phyloP scores from a whole-genome alignment of 331 rosid species.

The Pyrus hybrid region DNA sequence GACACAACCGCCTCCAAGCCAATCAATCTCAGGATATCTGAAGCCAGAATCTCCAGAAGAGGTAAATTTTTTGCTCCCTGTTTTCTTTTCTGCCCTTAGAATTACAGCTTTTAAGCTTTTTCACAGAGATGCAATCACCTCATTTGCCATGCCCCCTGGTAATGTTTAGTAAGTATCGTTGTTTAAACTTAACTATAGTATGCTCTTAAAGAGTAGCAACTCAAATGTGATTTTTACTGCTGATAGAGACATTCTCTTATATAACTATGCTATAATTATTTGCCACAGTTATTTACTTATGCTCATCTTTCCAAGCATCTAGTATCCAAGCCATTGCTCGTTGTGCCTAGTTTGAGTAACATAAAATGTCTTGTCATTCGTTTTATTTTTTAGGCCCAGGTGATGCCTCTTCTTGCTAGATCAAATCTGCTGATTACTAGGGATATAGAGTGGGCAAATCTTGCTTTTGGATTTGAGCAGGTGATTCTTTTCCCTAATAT shows the following conservation, averaged over 20 bases:
- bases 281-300: neutral
- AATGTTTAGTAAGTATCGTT: neutral
- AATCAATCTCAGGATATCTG: constrained; percentile 40
- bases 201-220: neutral
- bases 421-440: constrained; percentile 90
- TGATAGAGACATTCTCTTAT: neutral
- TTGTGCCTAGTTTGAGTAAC: constrained; percentile 6
- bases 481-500: constrained; percentile 22
- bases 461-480: constrained; percentile 91
- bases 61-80: constrained; percentile 21
- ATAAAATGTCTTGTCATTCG: constrained; percentile 5
- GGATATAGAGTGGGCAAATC: constrained; percentile 98
- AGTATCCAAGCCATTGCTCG: neutral
- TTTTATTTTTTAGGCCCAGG: constrained; percentile 45
- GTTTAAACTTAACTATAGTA: neutral
- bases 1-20: constrained; percentile 73
- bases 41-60: constrained; percentile 56
- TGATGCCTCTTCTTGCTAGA: constrained; percentile 90
- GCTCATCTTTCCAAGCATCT: neutral
- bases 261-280: neutral
- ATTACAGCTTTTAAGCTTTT: neutral
- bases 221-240: neutral
- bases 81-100: neutral
- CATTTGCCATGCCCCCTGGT: neutral
- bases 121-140: neutral